Evolutionary conservation across 768 basidiomycete genomes (phyloP), one percentile per base, ranked within the genome.

Genomic region (Pisolithus tinctorius): DNA sequence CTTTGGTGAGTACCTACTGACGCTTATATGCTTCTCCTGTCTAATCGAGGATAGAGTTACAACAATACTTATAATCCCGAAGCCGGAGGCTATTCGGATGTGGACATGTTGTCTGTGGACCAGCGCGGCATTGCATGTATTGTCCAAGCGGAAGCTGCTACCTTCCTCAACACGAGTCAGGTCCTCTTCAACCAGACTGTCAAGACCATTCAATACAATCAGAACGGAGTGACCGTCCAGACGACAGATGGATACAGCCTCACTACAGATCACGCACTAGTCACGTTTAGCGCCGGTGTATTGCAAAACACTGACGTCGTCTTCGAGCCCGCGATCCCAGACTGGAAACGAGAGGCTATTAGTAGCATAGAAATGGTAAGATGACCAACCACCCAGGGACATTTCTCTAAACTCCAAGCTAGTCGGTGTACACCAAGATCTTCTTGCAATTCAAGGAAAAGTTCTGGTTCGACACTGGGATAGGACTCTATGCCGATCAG

Each of bases 201-300:
- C 43, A 66, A 64, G 31, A 61, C 57, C 6, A 74, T 86, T 53
- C 60, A 68, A 7, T 76, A 82, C 56, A 72, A 71, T 6, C 55
- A 58, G 17, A 51, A 69, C n/a, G 69, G 75, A 3, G 81, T 81
- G 13, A 66, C 62, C 1, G 76, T 87, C 29, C 69, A 69, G 14
- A 68, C 83, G 29, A 55, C 64, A 1, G 66, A 74, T 49, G 81
- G 79, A 1, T 54, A 64, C 29, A 65, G 39, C 2, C 58, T 85
- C 20, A 68, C 63, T 13, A 81, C 75, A 14, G 76, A 84, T 47
- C 80, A 83, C 60, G 82, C 77, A 4, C 60, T 87, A 25, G 79
- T 78, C 54, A 86, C 85, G 0, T 86, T 86, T 66, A 85, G 83
- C 54, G 62, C 84, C 1, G 85, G 85, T 0, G 85, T 87, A 6